Conservation (phyloP, 148 eudicot genomes). For the Vaccinium myrtillus region DNA sequence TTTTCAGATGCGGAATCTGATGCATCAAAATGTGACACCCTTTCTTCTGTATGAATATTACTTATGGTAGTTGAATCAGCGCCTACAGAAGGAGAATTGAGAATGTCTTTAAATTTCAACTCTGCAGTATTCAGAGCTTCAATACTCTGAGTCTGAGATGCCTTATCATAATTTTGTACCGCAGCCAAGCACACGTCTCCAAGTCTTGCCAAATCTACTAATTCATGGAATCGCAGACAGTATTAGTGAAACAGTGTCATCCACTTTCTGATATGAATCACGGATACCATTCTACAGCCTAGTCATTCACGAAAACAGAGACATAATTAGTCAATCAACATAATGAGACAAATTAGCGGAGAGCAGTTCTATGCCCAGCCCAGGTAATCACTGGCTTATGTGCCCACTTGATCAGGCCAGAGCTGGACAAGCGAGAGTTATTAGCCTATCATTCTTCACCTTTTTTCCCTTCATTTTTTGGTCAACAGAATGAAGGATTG, state of each 20-base stretch:
- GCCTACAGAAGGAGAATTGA: slow-evolving; percentile 74
- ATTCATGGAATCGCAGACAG: slow-evolving; percentile 19
- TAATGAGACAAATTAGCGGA: background rate
- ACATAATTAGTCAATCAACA: background rate
- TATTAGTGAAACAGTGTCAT: background rate
- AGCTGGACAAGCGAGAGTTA: background rate
- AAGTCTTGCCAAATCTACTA: slow-evolving; percentile 61
- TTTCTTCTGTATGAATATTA: slow-evolving; percentile 34
- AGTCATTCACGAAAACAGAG: slow-evolving; percentile 21
- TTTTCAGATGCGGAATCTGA: slow-evolving; percentile 23
- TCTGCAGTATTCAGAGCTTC: slow-evolving; percentile 81
- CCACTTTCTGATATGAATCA: background rate
- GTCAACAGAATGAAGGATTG: background rate
- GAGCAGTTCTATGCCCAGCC: background rate
- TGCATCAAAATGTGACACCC: slow-evolving; percentile 15
- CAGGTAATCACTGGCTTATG: background rate
- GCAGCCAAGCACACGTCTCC: slow-evolving; percentile 75
- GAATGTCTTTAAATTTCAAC: slow-evolving; percentile 78
- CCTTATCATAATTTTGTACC: slow-evolving; percentile 76
- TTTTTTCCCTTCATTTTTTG: background rate
- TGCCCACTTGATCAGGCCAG: background rate
- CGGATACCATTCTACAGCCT: slow-evolving; percentile 25
- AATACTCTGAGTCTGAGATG: slow-evolving; percentile 53
- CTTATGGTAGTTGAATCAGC: slow-evolving; percentile 35
- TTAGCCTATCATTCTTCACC: background rate